Evolutionary conservation across 2,329 filamentous ascomycete genomes (phyloP), one percentile per base, ranked within the genome.

Genomic region (Sclerotinia subarctica): DNA sequence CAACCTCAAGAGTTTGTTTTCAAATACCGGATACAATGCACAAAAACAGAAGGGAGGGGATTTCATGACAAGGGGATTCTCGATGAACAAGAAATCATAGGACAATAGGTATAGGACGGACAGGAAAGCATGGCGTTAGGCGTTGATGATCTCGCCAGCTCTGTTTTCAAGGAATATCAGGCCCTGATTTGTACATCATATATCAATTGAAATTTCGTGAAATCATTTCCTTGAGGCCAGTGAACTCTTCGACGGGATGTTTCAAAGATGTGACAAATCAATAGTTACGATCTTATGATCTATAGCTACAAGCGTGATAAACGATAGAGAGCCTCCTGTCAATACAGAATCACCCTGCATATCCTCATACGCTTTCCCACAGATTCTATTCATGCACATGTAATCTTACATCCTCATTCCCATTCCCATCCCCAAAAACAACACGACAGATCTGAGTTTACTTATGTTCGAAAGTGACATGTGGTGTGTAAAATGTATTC

Each of bases 21-120:
- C 81, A 0, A 82, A 80, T 66, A 78, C 75, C 5, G 77, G 77
- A 3, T 80, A 80, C 59, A 79, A 79, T 56, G 75, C 78, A 21
- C 77, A 79, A 19, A 72, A 74, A 17, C 82, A 80, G 46, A 81
- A 82, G 47, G 69, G 70, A 0, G 78, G 76, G 0, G 84, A 87
- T 74, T 87, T 87, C 70, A 87, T 87, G 85, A 86, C 83, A 2
- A 80, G 85, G 74, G 85, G 85, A 0, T 87, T 80, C 72, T 81
- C 82, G 3, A 80, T 87, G 72, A 83, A 83, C 29, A 78, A 80
- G 47, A 80, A 78, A 42, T 21, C 44, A 38, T 60, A 66, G 24
- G 42, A 10, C 4, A 49, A 51, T 21, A 24, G 13, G 21, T 19
- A 26, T 5, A 10, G 29, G 38, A 57, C n/a, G 29, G 24, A 24